Evolutionary conservation across 805 yeast species (phyloP).

Genomic region (Saccharomycopsis sp.): DNA sequence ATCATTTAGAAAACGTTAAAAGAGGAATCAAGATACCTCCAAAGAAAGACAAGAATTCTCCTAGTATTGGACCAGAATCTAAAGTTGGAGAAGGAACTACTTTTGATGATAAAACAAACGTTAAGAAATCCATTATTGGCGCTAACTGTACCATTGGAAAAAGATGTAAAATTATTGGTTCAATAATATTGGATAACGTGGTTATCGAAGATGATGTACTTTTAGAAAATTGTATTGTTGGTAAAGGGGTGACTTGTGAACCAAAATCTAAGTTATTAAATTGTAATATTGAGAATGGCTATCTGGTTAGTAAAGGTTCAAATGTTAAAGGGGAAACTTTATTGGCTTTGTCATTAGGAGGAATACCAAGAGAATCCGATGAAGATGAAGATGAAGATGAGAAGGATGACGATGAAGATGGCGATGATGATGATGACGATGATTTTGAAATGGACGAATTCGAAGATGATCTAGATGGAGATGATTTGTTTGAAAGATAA

Average conservation of each 20-base stretch:
- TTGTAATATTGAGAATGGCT: slow-evolving; percentile 82
- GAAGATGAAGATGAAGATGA: slow-evolving; percentile 20
- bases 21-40: slow-evolving; percentile 16
- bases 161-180: slow-evolving; percentile 83
- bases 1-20: slow-evolving; percentile 11
- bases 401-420: slow-evolving; percentile 24
- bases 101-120: slow-evolving; percentile 76
- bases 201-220: slow-evolving; percentile 68
- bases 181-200: slow-evolving; percentile 67
- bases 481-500: slow-evolving; percentile 18
- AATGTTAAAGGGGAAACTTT: slow-evolving; percentile 53
- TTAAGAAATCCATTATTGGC: slow-evolving; percentile 82
- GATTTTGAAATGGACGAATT: slow-evolving; percentile 27
- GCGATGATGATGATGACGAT: slow-evolving; percentile 22
- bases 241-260: slow-evolving; percentile 57
- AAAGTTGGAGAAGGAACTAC: slow-evolving; percentile 60
- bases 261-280: slow-evolving; percentile 60
- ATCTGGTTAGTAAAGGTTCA: slow-evolving; percentile 52
- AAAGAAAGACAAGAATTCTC: slow-evolving; percentile 46
- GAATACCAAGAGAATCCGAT: slow-evolving; percentile 5
- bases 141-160: slow-evolving; percentile 69
- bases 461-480: slow-evolving; percentile 21
- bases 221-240: slow-evolving; percentile 81
- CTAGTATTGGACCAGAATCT: slow-evolving; percentile 85
- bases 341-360: slow-evolving; percentile 24